Base-by-base conservation (phyloP, 148 eudicot genomes). In the Cornus suecica region DNA sequence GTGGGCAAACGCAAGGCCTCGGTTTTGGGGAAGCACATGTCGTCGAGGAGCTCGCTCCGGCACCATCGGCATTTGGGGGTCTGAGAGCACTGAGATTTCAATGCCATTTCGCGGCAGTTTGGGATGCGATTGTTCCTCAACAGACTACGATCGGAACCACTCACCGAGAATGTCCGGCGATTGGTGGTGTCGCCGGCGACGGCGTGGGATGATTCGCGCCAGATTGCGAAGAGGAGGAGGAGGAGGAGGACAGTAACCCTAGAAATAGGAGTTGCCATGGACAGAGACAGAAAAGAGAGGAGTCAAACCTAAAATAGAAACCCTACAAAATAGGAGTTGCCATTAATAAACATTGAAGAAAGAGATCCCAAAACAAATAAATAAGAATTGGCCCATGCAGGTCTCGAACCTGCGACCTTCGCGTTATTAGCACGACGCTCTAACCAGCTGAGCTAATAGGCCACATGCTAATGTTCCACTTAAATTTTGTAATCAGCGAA, bases 341-440 rank as follows among this genome's bases (percentile, higher is more conserved):
- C 58, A 52, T 52, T 52, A 22, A 14, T 52, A 52, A 4, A 52
- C 9, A 37, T 10, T 4, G 37, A 37, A 37, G 4, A 37, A 37
- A 37, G 5, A 37, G 7, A 32, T 1, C 4, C 0, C 7, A 32
- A 32, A 32, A 51, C 9, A 51, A 4, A 51, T 2, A 16, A 16
- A 9, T 2, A 51, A 15, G 10, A 51, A 15, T 9, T 89, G 86
- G 86, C 93, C 93, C 85, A 84, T 86, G 85, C 87, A 90, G 86
- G 89, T 80, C 81, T 87, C 86, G 86, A 89, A 86, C 90, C 87
- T 85, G 87, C 87, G 83, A 89, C 93, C 89, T 88, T 90, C 90
- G 90, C 88, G 88, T 86, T 90, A 86, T 90, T 90, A 90, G 91
- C 90, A 82, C 84, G 86, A 84, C 83, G 80, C 84, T 83, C 88